Base-by-base conservation (phyloP, 768 basidiomycete species). In the Phaeotremella skinneri region DNA sequence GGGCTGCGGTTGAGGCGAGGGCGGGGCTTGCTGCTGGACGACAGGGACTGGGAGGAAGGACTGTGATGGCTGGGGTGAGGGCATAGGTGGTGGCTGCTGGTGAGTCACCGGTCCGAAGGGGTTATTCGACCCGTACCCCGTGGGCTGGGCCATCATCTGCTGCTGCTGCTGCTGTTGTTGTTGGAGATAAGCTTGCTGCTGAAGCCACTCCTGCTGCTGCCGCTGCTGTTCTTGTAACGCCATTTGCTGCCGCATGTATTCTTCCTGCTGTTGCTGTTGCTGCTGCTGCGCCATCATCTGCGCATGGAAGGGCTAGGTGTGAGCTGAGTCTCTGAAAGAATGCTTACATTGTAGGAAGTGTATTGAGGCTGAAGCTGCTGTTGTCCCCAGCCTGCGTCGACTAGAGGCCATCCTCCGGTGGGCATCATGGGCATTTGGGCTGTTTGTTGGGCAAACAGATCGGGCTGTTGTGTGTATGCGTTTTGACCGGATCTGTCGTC, bases 301-400 rank as follows among this genome's bases (percentile, higher is more conserved):
- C 74, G 92, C 91, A 71, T 90, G 89, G 70, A 77, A 77, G 14
- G 75, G 73, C 73, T 76, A 59, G n/a, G 26, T 1, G 16, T 26
- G 23, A 49, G 31, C 23, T n/a, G 0, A 90, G 90, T 29, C 13
- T 6, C 5, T 16, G 30, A 31, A 17, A 23, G 2, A 2, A 68
- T n/a, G 21, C 76, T 62, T 52, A 77, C 77, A 76, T 98, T 98
- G 82, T 91, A 97, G 0, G 89, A 85, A 6, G 90, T 91, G 75
- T 88, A 90, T 68, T 93, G 91, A 0, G 89, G 88, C 65, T 87
- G 87, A 45, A 91, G 86, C 67, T 91, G 91, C 71, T 90, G 89
- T 27, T 74, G 68, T 4, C 70, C 72, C 42, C 65, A 77, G 26
- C 72, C 70, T 25, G 66, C 60, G 52, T 74, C 76, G 13, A 75